phyloP scores from a whole-genome alignment of 1,139 yeast species.

The Yamadazyma trypodendri region DNA sequence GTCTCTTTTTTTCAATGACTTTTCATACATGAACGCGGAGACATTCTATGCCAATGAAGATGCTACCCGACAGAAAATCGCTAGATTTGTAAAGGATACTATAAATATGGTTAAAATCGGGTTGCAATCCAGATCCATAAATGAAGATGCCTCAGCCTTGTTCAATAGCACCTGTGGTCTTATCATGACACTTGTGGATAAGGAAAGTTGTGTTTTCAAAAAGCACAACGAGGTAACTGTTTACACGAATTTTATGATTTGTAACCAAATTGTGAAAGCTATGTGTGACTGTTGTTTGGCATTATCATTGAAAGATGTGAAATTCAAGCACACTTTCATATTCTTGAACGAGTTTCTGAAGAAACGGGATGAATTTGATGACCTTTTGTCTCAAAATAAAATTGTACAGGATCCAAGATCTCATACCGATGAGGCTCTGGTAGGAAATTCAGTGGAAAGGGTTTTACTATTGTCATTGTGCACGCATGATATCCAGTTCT shows the following conservation, averaged over 20 bases:
- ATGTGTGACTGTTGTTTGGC: slow-evolving; percentile 39
- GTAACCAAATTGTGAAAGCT: slow-evolving; percentile 34
- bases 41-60: slow-evolving; percentile 14
- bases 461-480: slow-evolving; percentile 50
- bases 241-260: slow-evolving; percentile 28
- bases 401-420: slow-evolving; percentile 19
- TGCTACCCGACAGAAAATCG: slow-evolving; percentile 14
- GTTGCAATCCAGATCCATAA: slow-evolving; percentile 23
- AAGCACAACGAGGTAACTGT: slow-evolving; percentile 21
- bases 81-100: slow-evolving; percentile 26
- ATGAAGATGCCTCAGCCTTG: slow-evolving; percentile 20
- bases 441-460: slow-evolving; percentile 34
- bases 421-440: slow-evolving; percentile 13
- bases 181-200: slow-evolving; percentile 31
- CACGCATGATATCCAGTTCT: slow-evolving; percentile 58
- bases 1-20: slow-evolving; percentile 35
- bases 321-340: slow-evolving; percentile 38
- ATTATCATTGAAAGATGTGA: slow-evolving; percentile 35
- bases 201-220: slow-evolving; percentile 18
- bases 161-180: slow-evolving; percentile 39
- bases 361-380: slow-evolving; percentile 23
- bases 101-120: slow-evolving; percentile 35
- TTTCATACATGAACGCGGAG: slow-evolving; percentile 22
- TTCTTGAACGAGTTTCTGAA: slow-evolving; percentile 31
- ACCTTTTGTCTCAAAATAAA: slow-evolving; percentile 22